phyloP scores from a whole-genome alignment of 208 protist genomes.

The Trypanosoma platydactyli region DNA sequence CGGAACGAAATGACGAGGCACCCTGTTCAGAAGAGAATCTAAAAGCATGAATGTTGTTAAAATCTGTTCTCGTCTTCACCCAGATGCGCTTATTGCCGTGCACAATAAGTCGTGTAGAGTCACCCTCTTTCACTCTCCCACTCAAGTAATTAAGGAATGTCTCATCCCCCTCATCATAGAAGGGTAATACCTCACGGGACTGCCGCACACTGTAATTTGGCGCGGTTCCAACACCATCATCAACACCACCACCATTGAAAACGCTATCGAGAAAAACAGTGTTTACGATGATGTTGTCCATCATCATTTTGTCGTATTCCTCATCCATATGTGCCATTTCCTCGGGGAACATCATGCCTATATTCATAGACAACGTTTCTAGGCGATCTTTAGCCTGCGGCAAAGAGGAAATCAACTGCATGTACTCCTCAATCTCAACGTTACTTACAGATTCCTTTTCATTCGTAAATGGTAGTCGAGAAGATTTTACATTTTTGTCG shows the following conservation, averaged over 20 bases:
- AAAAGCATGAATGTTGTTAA: slow-evolving; percentile 2
- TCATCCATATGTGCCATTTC: slow-evolving; percentile 18
- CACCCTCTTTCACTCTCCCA: slow-evolving; percentile 15
- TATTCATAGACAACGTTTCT: slow-evolving; percentile 34
- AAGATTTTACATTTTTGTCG: background rate
- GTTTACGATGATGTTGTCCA: slow-evolving; percentile 30
- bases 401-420: slow-evolving; percentile 10
- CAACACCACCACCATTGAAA: background rate
- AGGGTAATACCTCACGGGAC: slow-evolving; percentile 23
- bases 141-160: slow-evolving; percentile 23
- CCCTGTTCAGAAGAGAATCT: background rate
- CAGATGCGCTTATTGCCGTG: slow-evolving; percentile 30
- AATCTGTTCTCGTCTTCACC: slow-evolving; percentile 21
- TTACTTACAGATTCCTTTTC: background rate
- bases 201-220: slow-evolving; percentile 12
- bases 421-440: slow-evolving; percentile 10
- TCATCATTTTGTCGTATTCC: slow-evolving; percentile 24
- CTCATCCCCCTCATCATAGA: slow-evolving; percentile 32
- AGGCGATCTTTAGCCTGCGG: slow-evolving; percentile 6
- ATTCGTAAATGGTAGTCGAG: too few species aligned
- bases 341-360: slow-evolving; percentile 27
- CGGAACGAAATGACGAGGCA: background rate
- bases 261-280: slow-evolving; percentile 28
- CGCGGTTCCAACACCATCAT: background rate
- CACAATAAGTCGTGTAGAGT: slow-evolving; percentile 24